Evolutionary conservation across 148 eudicot genomes (phyloP), one percentile per base, ranked within the genome.

Genomic region (Dianthus caryophyllus): DNA sequence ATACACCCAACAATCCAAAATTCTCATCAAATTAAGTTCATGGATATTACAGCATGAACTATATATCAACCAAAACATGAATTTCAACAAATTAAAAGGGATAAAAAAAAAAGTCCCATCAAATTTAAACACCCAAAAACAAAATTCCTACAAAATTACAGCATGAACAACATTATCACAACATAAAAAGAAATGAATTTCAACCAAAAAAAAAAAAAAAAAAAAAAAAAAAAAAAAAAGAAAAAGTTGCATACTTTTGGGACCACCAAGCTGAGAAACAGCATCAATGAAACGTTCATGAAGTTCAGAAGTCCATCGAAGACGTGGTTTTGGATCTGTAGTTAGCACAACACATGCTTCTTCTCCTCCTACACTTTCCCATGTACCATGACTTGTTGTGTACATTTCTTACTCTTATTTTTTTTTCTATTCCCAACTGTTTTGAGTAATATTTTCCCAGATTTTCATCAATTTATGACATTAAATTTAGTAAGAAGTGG

Each of bases 251-350:
- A 47, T 12, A 73, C 76, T 73, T 30, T 73, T 59, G 39, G 76
- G 76, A 61, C 76, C 76, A 13, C 76, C 76, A 21, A 73, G 76
- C 31, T 67, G 67, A 60, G 71, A 22, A 67, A 73, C 76, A 29
- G 76, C 76, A 20, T 73, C 76, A 1, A 73, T 58, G 33, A 73
- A 73, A 18, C 76, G 71, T 49, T 73, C 76, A 61, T 73, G 76
- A 46, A 73, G 76, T 26, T 73, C 71, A 38, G 70, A 47, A 14
- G 76, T 66, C 76, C 76, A 73, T 25, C 76, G 76, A 15, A 73
- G 67, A 53, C 76, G 62, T 10, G 76, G 76, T 48, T 73, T 73
- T 9, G 76, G 76, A 44, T 73, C 76, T 17, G 76, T 58, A 6
- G 76, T 73, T 27, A 73, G 65, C 18, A 73, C 76, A 2, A 73